Evolutionary conservation across 2,329 filamentous ascomycete genomes (phyloP), one percentile per base, ranked within the genome.

Genomic region (Lecanosticta acicola): DNA sequence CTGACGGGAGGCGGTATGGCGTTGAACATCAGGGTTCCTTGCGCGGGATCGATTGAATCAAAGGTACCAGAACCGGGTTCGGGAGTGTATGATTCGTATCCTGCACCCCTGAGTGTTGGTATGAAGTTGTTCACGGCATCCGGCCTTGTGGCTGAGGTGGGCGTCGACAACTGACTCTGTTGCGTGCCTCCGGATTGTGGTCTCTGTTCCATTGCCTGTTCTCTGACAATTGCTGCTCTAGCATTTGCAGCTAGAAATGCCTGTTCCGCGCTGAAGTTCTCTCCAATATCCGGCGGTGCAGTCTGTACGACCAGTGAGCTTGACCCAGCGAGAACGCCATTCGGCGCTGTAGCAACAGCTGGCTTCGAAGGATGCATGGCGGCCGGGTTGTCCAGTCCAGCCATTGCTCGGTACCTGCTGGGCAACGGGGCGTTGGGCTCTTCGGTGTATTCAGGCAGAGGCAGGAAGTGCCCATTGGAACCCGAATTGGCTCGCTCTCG

Each of bases 381-480:
- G 16, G 48, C 37, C 7, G 60, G 62, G n/a, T 50, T 49, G 39
- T 67, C 62, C 3, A 67, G 49, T 1, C 65, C 65, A 43, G 65
- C 65, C 54, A 67, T 55, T 4, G 59, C 61, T 16, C 65, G 54
- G 35, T 64, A 67, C 4, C 62, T 57, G 32, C 62, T 59, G 5
- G 65, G 65, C 2, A 67, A 45, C 26, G 65, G 65, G 33, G 64
- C 61, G 41, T 71, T 64, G 3, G 68, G 64, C 2, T 85, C 80
- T 50, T 80, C 79, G 24, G 80, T 78, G 58, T 93, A 93, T 1
- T 86, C 85, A 3, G 87, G 87, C 18, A 87, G 84, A 3, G 86
- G 84, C 9, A 87, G 81, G n/a, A 87, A 84, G 80, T 84, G 88
- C 56, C 87, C 85, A 59, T 87, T 84, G 8, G 84, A 84, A 61